Base-by-base conservation (phyloP, 371 early-diverging fungal species). In the Syncephalastrum sp. region DNA sequence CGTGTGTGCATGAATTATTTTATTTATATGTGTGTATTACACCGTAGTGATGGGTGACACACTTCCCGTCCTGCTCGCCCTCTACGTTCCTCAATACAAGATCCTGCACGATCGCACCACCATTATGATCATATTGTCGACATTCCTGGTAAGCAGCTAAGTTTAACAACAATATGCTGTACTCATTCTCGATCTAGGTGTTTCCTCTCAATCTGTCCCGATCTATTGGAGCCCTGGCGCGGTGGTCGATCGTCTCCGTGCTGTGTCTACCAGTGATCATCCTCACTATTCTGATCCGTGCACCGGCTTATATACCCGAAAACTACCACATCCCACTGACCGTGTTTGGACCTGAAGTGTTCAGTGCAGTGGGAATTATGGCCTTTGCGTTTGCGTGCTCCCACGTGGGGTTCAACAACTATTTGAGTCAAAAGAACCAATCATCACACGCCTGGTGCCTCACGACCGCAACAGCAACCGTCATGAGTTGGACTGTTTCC, bases 311-410 rank as follows among this genome's bases (percentile, higher is more conserved):
- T 56, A 69, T 76, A 10, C 79, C 83, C 12, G 38, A 5, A 65
- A 38, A 51, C 38, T 45, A 72, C 60, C 57, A 64, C 14, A 57
- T 70, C 14, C 73, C 80, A 1, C 56, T 78, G 13, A 70, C 65
- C n/a, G 68, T 70, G 56, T 59, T 81, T 1, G 85, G 82, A 14
- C 49, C 69, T 19, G 79, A 82, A 53, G 63, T 83, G 7, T 74
- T 79, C 52, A 73, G 84, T n/a, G 82, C 81, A 1, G 60, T 83
- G 17, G 84, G 82, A 25, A 82, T 85, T 54, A 83, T 85, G 77
- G 82, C 83, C 1, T 85, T 85, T 69, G 85, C 82, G 0, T 82
- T 85, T 58, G 72, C 82, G 13, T 83, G 82, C 24, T 68, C 81
- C 21, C 85, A 85, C 60, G 80, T 81, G 5, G 82, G 84, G 5